phyloP scores from a whole-genome alignment of 2,329 filamentous ascomycete genomes.

The Fusarium transvaalense region DNA sequence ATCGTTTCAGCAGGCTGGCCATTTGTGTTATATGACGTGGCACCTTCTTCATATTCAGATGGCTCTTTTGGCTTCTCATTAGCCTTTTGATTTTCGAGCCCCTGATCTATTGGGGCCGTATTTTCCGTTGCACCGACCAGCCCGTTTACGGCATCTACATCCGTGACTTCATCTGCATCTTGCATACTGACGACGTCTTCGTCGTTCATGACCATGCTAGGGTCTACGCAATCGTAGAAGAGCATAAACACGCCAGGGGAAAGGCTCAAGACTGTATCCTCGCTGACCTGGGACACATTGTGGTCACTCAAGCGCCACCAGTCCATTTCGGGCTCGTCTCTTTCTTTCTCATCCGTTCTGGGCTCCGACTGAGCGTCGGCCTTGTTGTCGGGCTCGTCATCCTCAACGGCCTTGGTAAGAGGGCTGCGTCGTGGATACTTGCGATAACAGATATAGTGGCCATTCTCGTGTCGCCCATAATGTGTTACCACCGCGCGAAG shows the following conservation, averaged over 20 bases:
- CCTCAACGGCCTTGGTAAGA: slow-evolving; percentile 14
- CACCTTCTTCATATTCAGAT: slow-evolving; percentile 18
- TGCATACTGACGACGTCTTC: slow-evolving; percentile 45
- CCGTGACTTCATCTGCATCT: slow-evolving; percentile 38
- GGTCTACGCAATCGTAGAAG: slow-evolving; percentile 85
- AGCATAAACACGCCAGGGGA: slow-evolving; percentile 91
- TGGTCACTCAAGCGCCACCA: slow-evolving; percentile 97
- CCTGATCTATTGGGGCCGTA: slow-evolving; percentile 18
- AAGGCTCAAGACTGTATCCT: slow-evolving; percentile 79
- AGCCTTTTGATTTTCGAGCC: slow-evolving; percentile 16
- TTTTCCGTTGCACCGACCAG: slow-evolving; percentile 4
- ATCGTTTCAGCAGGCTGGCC: slow-evolving; percentile 23
- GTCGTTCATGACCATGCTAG: slow-evolving; percentile 59
- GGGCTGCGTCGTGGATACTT: slow-evolving; percentile 66
- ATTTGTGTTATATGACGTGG: slow-evolving; percentile 13
- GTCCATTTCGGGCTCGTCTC: slow-evolving; percentile 58
- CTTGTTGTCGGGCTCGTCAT: slow-evolving; percentile 34
- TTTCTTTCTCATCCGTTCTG: slow-evolving; percentile 12
- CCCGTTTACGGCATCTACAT: slow-evolving; percentile 16
- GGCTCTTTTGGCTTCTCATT: slow-evolving; percentile 22
- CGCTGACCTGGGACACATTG: slow-evolving; percentile 79
- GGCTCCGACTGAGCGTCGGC: slow-evolving; percentile 1
- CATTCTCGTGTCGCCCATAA: slow-evolving; percentile 91
- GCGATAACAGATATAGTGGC: slow-evolving; percentile 93
- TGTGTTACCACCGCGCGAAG: slow-evolving; percentile 89